Percentiles rank a stretch among this genome's conserved stretches.
Evolutionary conservation across 768 basidiomycete genomes (phyloP).

Genomic region (Boletus edulis): DNA sequence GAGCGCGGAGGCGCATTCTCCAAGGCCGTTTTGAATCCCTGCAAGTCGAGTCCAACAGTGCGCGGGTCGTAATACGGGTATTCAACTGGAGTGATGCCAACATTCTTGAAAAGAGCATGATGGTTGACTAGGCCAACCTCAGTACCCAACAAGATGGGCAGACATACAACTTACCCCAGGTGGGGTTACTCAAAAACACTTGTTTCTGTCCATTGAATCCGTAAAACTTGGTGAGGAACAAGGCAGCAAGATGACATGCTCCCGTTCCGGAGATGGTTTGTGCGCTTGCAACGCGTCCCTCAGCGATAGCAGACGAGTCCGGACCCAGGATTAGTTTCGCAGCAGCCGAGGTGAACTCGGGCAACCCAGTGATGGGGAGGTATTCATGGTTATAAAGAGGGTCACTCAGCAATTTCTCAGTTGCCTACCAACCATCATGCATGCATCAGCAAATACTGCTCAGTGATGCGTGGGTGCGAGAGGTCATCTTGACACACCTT

Average conservation of each 20-base stretch:
- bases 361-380: conserved; percentile 85
- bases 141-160: background rate
- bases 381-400: conserved; percentile 87
- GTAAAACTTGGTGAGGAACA: conserved; percentile 85
- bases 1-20: conserved; percentile 69
- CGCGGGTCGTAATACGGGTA: conserved; percentile 95
- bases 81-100: conserved; percentile 79
- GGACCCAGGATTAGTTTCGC: conserved; percentile 78
- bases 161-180: conserved; percentile 70
- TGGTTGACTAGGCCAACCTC: conserved; percentile 63
- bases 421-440: conserved; percentile 52
- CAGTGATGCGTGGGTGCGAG: background rate
- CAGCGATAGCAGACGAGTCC: conserved; percentile 67
- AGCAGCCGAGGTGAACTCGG: conserved; percentile 78
- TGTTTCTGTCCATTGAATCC: conserved; percentile 60
- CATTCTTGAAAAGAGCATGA: conserved; percentile 85
- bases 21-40: conserved; percentile 60
- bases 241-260: conserved; percentile 88
- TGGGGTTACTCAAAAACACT: conserved; percentile 87
- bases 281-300: conserved; percentile 71
- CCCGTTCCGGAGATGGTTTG: conserved; percentile 97
- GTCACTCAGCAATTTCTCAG: conserved; percentile 63
- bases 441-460: background rate
- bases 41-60: conserved; percentile 84
- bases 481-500: conserved; percentile 50